Conservation (phyloP, 2,329 filamentous ascomycete species). For the Cladosporium sp. region DNA sequence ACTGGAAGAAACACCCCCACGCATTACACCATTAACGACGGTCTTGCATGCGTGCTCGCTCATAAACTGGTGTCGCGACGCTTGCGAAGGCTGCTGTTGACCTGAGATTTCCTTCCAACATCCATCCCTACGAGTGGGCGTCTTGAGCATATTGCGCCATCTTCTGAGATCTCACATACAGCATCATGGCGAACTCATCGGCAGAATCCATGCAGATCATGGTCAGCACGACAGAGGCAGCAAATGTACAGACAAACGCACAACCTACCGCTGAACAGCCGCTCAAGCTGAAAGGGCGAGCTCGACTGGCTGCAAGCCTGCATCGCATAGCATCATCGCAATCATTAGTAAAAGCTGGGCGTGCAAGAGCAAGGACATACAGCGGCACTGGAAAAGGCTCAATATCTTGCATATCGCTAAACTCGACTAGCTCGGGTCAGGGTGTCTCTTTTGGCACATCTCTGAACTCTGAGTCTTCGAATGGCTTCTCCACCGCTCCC, state of each 20-base stretch:
- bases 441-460: constrained; percentile 56
- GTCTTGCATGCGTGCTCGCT: constrained; percentile 3
- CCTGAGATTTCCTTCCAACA: background rate
- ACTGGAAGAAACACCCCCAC: background rate
- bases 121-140: constrained; percentile 1
- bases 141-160: background rate
- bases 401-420: constrained; percentile 65
- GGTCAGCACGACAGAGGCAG: background rate
- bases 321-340: constrained; percentile 81
- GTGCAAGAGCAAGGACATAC: constrained; percentile 62
- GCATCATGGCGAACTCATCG: constrained; percentile 23
- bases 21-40: constrained; percentile 14
- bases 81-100: constrained; percentile 8
- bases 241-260: constrained; percentile 28
- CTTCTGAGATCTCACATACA: background rate
- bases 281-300: constrained; percentile 66
- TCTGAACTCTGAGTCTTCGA: constrained; percentile 58
- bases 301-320: constrained; percentile 70
- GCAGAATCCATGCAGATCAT: constrained; percentile 22
- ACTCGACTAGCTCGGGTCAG: constrained; percentile 52
- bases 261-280: constrained; percentile 30
- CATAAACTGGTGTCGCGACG: background rate
- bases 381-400: constrained; percentile 63
- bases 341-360: constrained; percentile 64
- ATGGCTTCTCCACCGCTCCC: constrained; percentile 57